phyloP scores from a whole-genome alignment of 768 basidiomycete genomes.

The Gymnopilus dilepis region DNA sequence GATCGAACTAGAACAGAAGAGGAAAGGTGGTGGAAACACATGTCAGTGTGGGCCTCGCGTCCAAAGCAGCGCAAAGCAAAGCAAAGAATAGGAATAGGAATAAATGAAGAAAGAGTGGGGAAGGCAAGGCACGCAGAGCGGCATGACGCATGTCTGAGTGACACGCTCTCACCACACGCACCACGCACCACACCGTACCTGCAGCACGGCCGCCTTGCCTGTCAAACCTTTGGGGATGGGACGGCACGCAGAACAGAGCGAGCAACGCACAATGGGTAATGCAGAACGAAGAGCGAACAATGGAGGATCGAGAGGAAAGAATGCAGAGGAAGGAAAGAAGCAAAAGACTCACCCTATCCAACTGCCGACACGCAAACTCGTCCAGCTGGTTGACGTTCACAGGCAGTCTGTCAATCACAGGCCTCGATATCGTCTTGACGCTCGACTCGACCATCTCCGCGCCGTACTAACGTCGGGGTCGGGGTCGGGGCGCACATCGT shows the following conservation, averaged over 20 bases:
- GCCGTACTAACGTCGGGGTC: slow-evolving; percentile 61
- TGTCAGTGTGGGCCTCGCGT: too few species aligned
- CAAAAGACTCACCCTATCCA: slow-evolving; percentile 71
- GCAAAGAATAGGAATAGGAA: too few species aligned
- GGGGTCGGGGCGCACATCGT: slow-evolving; percentile 13
- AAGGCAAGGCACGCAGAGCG: not conserved
- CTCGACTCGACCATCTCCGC: slow-evolving; percentile 88
- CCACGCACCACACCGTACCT: too few species aligned
- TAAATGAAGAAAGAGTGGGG: not conserved
- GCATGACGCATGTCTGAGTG: not conserved
- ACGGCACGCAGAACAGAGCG: slow-evolving; percentile 8
- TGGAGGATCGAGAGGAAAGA: too few species aligned
- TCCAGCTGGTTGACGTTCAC: slow-evolving; percentile 78
- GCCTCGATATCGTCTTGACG: slow-evolving; percentile 79
- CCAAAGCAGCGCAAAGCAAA: too few species aligned
- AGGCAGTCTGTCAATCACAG: slow-evolving; percentile 80
- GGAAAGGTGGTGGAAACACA: too few species aligned
- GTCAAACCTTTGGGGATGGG: not conserved
- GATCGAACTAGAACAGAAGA: slow-evolving; percentile 45
- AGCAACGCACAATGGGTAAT: not conserved
- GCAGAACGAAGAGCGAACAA: not conserved
- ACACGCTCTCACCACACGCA: too few species aligned
- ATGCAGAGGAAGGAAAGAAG: slow-evolving; percentile 1
- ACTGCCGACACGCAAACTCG: slow-evolving; percentile 87
- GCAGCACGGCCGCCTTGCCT: too few species aligned